A percentile compares a stretch with the other conserved stretches of the same genome.
phyloP scores from a whole-genome alignment of 2,329 filamentous ascomycete species.

The Exophiala alcalophila region DNA sequence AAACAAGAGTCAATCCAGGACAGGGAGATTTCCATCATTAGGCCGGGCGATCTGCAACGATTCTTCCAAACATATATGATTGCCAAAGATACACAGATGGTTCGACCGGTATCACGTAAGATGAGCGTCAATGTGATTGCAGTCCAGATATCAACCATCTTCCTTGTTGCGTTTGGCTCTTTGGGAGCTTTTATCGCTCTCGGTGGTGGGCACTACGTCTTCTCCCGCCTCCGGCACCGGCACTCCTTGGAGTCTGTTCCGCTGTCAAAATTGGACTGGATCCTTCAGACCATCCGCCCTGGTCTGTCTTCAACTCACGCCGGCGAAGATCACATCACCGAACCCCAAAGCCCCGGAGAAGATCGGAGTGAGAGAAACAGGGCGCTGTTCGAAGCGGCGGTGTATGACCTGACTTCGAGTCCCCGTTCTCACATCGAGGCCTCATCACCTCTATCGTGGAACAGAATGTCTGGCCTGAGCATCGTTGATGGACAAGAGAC shows the following conservation, averaged over 20 bases:
- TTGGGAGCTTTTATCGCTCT: slow-evolving; percentile 10
- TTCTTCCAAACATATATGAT: slow-evolving; percentile 17
- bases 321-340: too few species aligned
- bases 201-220: slow-evolving; percentile 4
- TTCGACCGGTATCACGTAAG: background rate
- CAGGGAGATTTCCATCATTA: slow-evolving; percentile 1
- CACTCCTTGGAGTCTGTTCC: slow-evolving; percentile 6
- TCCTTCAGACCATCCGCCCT: slow-evolving; percentile 14
- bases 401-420: too few species aligned
- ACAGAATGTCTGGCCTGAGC: too few species aligned
- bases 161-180: slow-evolving; percentile 8
- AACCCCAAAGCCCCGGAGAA: too few species aligned
- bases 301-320: too few species aligned
- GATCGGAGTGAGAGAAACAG: too few species aligned
- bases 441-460: too few species aligned
- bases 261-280: slow-evolving; percentile 22
- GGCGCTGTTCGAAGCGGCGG: slow-evolving; percentile 4
- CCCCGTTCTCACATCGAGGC: too few species aligned
- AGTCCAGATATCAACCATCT: slow-evolving; percentile 12
- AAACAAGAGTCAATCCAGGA: slow-evolving; percentile 8
- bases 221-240: slow-evolving; percentile 7
- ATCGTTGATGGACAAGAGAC: too few species aligned
- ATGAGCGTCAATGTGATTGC: slow-evolving; percentile 12
- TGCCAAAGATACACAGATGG: slow-evolving; percentile 14
- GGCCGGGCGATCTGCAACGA: slow-evolving; percentile 7